phyloP scores from a whole-genome alignment of 2,329 filamentous ascomycete genomes.

The Colletotrichum sojae region DNA sequence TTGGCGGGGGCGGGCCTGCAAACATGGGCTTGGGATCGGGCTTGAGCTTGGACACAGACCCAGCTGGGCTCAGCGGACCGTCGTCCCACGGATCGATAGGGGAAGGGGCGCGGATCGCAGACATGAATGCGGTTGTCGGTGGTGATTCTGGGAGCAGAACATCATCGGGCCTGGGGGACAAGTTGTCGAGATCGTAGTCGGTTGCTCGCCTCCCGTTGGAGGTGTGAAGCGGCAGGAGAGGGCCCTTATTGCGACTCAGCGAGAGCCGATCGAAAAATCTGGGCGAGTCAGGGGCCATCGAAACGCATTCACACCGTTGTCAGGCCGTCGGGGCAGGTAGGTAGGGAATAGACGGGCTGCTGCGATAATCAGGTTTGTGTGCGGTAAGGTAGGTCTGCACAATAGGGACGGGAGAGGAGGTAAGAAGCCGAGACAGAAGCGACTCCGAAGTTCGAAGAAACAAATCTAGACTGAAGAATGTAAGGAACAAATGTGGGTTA shows the following conservation, averaged over 20 bases:
- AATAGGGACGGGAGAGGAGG: not conserved
- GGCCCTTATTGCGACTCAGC: constrained; percentile 38
- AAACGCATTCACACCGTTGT: constrained; percentile 8
- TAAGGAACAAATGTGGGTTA: too few species aligned
- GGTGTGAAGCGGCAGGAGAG: constrained; percentile 47
- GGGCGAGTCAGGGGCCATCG: constrained; percentile 38
- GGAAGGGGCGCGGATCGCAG: constrained; percentile 28
- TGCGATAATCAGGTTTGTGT: too few species aligned
- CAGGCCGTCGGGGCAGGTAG: constrained; percentile 8
- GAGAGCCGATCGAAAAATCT: constrained; percentile 41
- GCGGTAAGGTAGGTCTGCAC: too few species aligned
- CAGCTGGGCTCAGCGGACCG: constrained; percentile 44
- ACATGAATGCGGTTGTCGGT: constrained; percentile 39
- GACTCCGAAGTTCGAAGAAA: not conserved
- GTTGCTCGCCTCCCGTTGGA: constrained; percentile 44
- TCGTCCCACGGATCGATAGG: constrained; percentile 34
- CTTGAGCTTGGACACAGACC: constrained; percentile 51
- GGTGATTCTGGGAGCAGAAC: constrained; percentile 43
- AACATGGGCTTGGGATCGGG: constrained; percentile 56
- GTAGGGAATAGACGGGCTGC: not conserved
- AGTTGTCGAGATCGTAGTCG: constrained; percentile 56
- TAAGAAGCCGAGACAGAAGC: not conserved
- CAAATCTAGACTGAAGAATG: not conserved
- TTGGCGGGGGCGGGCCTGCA: constrained; percentile 65
- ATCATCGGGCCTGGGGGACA: constrained; percentile 55